phyloP scores from a whole-genome alignment of 305 asterid species.

The Fraxinus angustifolia region DNA sequence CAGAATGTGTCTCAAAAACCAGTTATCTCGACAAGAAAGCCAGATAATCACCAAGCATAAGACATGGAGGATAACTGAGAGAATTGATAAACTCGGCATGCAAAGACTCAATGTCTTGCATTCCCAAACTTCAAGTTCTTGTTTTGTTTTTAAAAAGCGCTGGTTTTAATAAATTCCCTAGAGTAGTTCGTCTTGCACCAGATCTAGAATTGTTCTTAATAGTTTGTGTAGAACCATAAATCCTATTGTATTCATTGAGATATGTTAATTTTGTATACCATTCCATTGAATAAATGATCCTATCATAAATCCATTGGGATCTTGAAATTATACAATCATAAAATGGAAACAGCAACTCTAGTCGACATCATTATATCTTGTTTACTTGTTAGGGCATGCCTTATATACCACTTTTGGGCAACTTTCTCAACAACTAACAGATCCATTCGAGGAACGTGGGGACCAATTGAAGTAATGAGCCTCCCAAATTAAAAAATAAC shows the following conservation, averaged over 20 bases:
- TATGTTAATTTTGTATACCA: too few relatives aligned
- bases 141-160: neutral
- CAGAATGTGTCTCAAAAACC: conserved; percentile 6
- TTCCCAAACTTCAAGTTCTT: neutral
- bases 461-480: neutral
- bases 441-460: neutral
- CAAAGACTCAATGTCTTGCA: neutral
- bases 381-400: neutral
- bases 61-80: neutral
- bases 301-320: too few relatives aligned
- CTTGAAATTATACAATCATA: too few relatives aligned
- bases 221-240: neutral
- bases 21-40: conserved; percentile 9
- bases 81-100: neutral
- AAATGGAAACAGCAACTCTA: neutral
- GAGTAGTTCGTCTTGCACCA: neutral
- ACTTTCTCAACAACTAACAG: neutral
- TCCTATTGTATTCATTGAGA: neutral
- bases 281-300: too few relatives aligned
- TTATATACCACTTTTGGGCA: neutral
- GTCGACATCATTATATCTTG: neutral
- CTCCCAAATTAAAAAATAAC: neutral
- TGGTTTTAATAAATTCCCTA: neutral
- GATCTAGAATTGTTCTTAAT: too few relatives aligned
- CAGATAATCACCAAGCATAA: neutral